These are phyloP conservation scores for Rhizopogon salebrosus DNA, from an alignment of 768 basidiomycete species.

Conservation along the genomic window DNA sequence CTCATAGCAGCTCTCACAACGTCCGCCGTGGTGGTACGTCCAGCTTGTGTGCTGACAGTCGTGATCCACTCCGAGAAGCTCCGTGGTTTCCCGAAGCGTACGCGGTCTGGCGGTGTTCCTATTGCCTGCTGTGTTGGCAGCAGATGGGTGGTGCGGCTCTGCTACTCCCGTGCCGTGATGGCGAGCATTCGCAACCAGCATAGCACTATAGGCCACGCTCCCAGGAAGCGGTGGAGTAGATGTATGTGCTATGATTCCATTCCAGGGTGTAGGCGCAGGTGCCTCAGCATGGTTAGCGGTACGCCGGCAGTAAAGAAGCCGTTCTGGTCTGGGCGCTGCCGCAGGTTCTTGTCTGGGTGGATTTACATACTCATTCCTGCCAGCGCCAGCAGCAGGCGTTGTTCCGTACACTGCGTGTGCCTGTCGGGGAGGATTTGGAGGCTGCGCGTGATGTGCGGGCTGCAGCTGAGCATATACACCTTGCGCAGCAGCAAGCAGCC, in stretches of 20 bases:
- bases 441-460: conserved; percentile 26
- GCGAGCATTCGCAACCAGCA: too few relatives aligned
- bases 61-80: conserved; percentile 45
- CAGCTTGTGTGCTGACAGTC: conserved; percentile 45
- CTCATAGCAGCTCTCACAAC: conserved; percentile 42
- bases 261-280: not conserved
- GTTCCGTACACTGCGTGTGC: not conserved
- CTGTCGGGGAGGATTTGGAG: conserved; percentile 21
- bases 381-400: not conserved
- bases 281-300: not conserved
- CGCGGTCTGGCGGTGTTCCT: conserved; percentile 6
- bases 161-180: not conserved
- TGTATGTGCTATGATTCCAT: conserved; percentile 2
- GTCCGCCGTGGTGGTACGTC: conserved; percentile 34
- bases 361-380: not conserved
- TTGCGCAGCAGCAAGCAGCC: conserved; percentile 34
- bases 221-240: not conserved
- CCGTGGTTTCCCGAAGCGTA: conserved; percentile 28
- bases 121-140: not conserved
- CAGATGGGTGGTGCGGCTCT: not conserved
- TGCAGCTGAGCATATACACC: conserved; percentile 38
- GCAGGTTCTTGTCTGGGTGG: not conserved
- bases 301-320: not conserved
- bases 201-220: too few relatives aligned
- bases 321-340: not conserved